Conservation (phyloP, 768 basidiomycete genomes). For the Mycena crocata region DNA sequence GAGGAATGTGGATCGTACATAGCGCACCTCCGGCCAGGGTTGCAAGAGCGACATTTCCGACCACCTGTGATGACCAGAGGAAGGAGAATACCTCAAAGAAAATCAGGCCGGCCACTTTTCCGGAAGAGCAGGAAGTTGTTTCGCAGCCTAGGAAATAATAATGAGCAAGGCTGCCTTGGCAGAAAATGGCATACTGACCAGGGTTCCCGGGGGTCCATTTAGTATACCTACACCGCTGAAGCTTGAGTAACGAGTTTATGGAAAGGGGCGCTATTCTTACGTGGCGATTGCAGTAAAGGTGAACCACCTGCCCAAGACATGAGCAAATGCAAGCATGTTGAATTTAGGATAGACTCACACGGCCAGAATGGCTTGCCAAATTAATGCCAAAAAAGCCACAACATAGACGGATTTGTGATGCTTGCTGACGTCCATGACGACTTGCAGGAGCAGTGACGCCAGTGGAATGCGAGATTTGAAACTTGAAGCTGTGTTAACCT, state of each 20-base stretch:
- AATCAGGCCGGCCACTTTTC: conserved; percentile 82
- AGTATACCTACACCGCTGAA: conserved; percentile 52
- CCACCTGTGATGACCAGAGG: conserved; percentile 87
- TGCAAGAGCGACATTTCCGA: conserved; percentile 81
- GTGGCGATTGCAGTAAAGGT: conserved; percentile 82
- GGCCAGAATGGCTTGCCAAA: conserved; percentile 76
- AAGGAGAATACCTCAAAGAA: conserved; percentile 87
- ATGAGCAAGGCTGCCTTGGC: conserved; percentile 8
- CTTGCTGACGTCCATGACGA: conserved; percentile 87
- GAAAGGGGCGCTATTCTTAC: conserved; percentile 48
- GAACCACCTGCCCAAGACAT: conserved; percentile 66
- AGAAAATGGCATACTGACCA: conserved; percentile 51
- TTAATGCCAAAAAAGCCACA: conserved; percentile 78
- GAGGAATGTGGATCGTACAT: conserved; percentile 60
- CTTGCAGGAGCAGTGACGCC: conserved; percentile 81
- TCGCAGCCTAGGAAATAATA: conserved; percentile 57
- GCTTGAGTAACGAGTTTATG: neutral
- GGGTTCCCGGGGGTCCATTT: conserved; percentile 86
- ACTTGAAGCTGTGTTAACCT: too few relatives aligned
- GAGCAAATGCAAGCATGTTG: conserved; percentile 7
- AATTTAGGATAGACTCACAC: conserved; percentile 62
- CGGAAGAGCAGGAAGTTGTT: conserved; percentile 70
- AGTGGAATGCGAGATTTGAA: conserved; percentile 81
- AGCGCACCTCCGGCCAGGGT: conserved; percentile 81
- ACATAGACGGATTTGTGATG: conserved; percentile 84